These are phyloP conservation scores for Pythium phragmitis DNA, from an alignment of 352 stramenopile genomes.

Conservation along the genomic window DNA sequence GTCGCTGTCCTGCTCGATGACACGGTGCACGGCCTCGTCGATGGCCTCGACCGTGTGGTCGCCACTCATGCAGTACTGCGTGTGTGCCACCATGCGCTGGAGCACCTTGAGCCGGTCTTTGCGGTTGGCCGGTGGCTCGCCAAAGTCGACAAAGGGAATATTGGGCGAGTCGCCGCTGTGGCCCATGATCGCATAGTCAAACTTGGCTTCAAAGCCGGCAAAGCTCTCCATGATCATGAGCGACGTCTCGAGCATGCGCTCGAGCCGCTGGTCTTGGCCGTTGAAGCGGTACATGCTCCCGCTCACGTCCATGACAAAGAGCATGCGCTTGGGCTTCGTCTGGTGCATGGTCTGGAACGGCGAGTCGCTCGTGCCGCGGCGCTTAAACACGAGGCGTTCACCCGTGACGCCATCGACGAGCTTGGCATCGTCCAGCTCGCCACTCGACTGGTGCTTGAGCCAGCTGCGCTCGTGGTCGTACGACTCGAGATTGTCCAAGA, in stretches of 20 bases:
- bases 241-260: slow-evolving; percentile 92
- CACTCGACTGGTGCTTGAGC: slow-evolving; percentile 91
- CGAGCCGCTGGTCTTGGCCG: slow-evolving; percentile 88
- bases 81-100: slow-evolving; percentile 93
- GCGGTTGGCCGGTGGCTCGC: slow-evolving; percentile 73
- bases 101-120: slow-evolving; percentile 91
- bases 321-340: slow-evolving; percentile 77
- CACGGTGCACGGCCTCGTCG: slow-evolving; percentile 66
- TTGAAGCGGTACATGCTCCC: slow-evolving; percentile 95
- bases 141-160: slow-evolving; percentile 92
- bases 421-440: slow-evolving; percentile 95
- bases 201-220: slow-evolving; percentile 84
- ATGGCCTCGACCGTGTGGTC: slow-evolving; percentile 95
- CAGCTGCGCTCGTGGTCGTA: slow-evolving; percentile 88
- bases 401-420: slow-evolving; percentile 93
- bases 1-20: slow-evolving; percentile 60
- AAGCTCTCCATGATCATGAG: slow-evolving; percentile 97
- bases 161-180: slow-evolving; percentile 88
- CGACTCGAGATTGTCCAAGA: slow-evolving; percentile 84
- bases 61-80: slow-evolving; percentile 92
- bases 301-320: slow-evolving; percentile 93
- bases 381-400: slow-evolving; percentile 93
- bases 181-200: slow-evolving; percentile 92
- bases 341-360: slow-evolving; percentile 32
- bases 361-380: slow-evolving; percentile 67